These are phyloP conservation scores for Mycotypha africana DNA, from an alignment of 371 early-diverging fungal species.

Conservation along the genomic window DNA sequence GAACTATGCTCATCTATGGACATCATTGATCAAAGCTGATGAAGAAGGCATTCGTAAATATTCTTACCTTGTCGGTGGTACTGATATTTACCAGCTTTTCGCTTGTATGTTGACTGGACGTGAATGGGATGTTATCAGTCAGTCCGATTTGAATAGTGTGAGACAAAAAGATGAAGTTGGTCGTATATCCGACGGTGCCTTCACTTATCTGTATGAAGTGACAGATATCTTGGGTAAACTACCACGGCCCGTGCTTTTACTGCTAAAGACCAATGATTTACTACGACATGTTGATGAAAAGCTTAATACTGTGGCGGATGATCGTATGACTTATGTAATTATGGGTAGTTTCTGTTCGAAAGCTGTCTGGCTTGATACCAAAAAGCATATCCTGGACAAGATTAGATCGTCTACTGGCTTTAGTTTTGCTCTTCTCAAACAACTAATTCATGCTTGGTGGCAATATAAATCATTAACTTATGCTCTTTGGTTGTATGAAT, in stretches of 20 bases:
- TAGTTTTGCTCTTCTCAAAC: conserved; percentile 20
- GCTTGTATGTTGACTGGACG: conserved; percentile 85
- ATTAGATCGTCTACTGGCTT: conserved; percentile 30
- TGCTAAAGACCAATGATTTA: conserved; percentile 90
- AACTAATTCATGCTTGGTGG: conserved; percentile 35
- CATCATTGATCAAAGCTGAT: conserved; percentile 73
- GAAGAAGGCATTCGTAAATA: conserved; percentile 58
- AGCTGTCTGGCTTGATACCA: conserved; percentile 39
- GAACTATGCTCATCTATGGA: conserved; percentile 88
- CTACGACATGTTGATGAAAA: conserved; percentile 59
- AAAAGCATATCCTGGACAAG: conserved; percentile 23
- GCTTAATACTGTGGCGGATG: conserved; percentile 15
- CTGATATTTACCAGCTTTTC: conserved; percentile 76
- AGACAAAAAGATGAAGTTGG: conserved; percentile 49
- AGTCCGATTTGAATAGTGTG: conserved; percentile 24
- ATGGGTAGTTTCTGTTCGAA: conserved; percentile 52
- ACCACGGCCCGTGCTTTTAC: conserved; percentile 73
- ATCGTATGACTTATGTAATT: conserved; percentile 46
- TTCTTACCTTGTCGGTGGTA: conserved; percentile 48
- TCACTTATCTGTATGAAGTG: conserved; percentile 61
- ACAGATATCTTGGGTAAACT: conserved; percentile 73
- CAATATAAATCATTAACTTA: conserved; percentile 30
- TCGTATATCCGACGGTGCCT: conserved; percentile 28
- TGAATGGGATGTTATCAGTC: conserved; percentile 64
- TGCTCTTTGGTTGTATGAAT: conserved; percentile 31